Base-by-base conservation (phyloP, 2,329 filamentous ascomycete genomes). In the Fusarium nisikadoi region DNA sequence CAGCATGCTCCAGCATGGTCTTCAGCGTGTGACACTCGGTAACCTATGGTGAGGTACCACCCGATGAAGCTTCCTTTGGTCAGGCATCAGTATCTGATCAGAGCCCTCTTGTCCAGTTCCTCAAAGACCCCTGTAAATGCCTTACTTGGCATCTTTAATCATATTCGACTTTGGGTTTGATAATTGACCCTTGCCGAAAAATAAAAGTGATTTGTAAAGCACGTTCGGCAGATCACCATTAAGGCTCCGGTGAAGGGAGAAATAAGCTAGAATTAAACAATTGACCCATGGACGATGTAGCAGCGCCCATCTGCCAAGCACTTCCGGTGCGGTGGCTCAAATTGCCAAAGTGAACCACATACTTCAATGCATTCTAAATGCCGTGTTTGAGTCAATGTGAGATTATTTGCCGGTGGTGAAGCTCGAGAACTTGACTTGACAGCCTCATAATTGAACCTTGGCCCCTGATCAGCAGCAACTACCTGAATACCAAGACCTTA, bases 141-240 rank as follows among this genome's bases (percentile, higher is more conserved):
- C 33, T 52, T 20, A 38, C 68, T 72, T 73, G 70, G 70, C 66
- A 43, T 50, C 27, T 47, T 52, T 19, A 59, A 41, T 52, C 47
- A 33, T 38, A 59, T 35, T 35, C 50, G 39, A 49, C 39, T 43
- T 59, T 47, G 33, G 54, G 57, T 35, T 39, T 59, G 52, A 63
- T 27, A 25, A 27, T 47, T 25, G 27, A 54, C 54, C 68, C 63
- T 54, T 65, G 63, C 49, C 39, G 56, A 59, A 49, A 58, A 33
- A 33, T 57, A 50, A 64, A 68, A 63, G 53, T 33, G 56, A 63
- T 69, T 70, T 64, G 42, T 56, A 54, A 62, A 57, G 29, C 57
- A 58, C 45, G 53, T 59, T 46, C 53, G 70, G 62, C 50, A 71
- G 72, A 76, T 76, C 72, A 42, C 39, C 63, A 70, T 72, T 49